Percentiles rank a stretch among this genome's conserved stretches.
Conservation (phyloP, 306 rosid genomes). For the Fagus sylvatica region DNA sequence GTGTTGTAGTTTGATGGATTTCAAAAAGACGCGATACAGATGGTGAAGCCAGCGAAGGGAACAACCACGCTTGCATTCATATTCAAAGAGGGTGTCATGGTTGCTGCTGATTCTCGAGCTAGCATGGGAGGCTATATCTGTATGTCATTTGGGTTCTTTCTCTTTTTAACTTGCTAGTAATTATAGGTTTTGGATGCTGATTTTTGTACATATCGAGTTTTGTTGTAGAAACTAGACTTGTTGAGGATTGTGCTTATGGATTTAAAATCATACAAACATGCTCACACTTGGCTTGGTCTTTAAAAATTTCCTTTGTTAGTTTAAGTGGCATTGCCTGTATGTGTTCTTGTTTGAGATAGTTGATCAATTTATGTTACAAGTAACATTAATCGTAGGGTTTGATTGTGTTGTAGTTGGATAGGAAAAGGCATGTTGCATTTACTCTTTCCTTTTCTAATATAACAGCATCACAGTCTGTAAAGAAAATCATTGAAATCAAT, state of each 20-base stretch:
- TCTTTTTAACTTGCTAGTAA: neutral
- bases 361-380: neutral
- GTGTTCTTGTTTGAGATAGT: neutral
- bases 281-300: neutral
- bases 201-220: neutral
- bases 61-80: slow-evolving; percentile 94
- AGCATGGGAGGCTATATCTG: no score
- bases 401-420: neutral
- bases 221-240: neutral
- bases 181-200: neutral
- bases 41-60: slow-evolving; percentile 98
- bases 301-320: neutral
- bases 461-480: slow-evolving; percentile 94
- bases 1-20: slow-evolving; percentile 85
- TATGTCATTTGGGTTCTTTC: slow-evolving; percentile 34
- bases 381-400: neutral
- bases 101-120: no score
- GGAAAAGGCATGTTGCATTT: neutral
- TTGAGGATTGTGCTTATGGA: no score
- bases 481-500: slow-evolving; percentile 68
- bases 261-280: neutral
- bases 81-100: slow-evolving; percentile 95
- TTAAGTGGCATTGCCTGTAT: neutral
- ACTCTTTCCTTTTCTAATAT: neutral
- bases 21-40: slow-evolving; percentile 81